These are phyloP conservation scores for Sclerospora graminicola DNA, from an alignment of 352 stramenopile species.

Conservation along the genomic window DNA sequence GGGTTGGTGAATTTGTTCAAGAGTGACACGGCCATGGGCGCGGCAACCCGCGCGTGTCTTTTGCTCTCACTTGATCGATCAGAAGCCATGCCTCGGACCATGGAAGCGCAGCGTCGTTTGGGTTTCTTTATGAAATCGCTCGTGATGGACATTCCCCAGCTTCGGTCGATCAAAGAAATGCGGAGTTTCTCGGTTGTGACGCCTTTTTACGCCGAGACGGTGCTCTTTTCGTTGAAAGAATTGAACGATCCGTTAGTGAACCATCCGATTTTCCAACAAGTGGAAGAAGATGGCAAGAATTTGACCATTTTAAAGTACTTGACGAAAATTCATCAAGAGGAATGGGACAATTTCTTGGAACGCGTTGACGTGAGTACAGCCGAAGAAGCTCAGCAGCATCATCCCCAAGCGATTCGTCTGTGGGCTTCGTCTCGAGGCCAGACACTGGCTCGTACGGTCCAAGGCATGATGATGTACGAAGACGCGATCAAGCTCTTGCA, in stretches of 20 bases:
- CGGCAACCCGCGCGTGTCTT: constrained; percentile 52
- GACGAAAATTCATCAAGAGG: constrained; percentile 74
- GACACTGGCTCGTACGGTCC: constrained; percentile 66
- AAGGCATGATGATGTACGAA: constrained; percentile 85
- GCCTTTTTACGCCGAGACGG: constrained; percentile 74
- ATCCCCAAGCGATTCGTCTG: constrained; percentile 63
- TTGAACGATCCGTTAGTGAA: constrained; percentile 77
- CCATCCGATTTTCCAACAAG: constrained; percentile 78
- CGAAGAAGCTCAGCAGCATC: constrained; percentile 60
- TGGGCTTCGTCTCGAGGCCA: constrained; percentile 79
- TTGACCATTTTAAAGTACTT: constrained; percentile 81
- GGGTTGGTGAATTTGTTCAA: constrained; percentile 65
- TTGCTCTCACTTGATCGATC: constrained; percentile 53
- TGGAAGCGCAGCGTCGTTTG: constrained; percentile 60
- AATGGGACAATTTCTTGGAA: constrained; percentile 82
- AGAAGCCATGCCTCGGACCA: constrained; percentile 54
- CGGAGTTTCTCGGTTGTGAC: constrained; percentile 79
- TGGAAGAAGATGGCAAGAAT: constrained; percentile 77
- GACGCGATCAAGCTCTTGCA: constrained; percentile 82
- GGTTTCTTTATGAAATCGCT: constrained; percentile 85
- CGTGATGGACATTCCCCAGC: constrained; percentile 76
- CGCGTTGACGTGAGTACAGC: constrained; percentile 64
- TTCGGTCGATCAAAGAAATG: constrained; percentile 77
- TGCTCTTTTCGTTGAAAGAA: constrained; percentile 71
- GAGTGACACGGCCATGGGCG: constrained; percentile 64